Evolutionary conservation across 1,284 basidiomycete species (phyloP).

Genomic region (Rhizopogon parksii): DNA sequence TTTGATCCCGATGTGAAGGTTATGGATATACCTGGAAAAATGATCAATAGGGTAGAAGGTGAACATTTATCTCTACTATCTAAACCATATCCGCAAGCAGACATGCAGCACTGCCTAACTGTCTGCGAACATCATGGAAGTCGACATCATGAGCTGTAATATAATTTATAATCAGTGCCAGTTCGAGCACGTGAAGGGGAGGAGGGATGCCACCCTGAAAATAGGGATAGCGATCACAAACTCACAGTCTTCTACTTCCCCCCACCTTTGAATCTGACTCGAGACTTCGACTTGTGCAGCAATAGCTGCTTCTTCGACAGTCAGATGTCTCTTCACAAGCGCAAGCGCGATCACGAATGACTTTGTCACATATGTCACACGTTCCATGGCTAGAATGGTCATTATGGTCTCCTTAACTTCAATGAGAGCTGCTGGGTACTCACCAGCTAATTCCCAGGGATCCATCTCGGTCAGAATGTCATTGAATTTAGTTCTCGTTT

Average conservation of each 20-base stretch:
- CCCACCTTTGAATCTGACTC: constrained; percentile 95
- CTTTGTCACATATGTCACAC: constrained; percentile 86
- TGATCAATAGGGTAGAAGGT: constrained; percentile 7
- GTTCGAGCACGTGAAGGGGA: constrained; percentile 1
- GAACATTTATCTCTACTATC: constrained; percentile 7
- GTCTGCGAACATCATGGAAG: constrained; percentile 85
- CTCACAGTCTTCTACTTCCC: constrained; percentile 97
- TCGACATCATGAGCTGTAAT: constrained; percentile 89
- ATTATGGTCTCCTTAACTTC: background rate
- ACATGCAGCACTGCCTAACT: constrained; percentile 76
- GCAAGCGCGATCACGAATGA: constrained; percentile 88
- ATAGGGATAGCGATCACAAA: constrained; percentile 16
- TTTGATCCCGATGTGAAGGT: background rate
- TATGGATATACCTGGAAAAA: constrained; percentile 7
- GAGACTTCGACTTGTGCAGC: constrained; percentile 91
- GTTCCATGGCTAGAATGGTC: constrained; percentile 71
- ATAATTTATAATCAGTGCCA: constrained; percentile 11
- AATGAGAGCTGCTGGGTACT: constrained; percentile 21
- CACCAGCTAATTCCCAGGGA: constrained; percentile 84
- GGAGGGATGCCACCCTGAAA: background rate
- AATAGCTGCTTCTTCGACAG: constrained; percentile 78
- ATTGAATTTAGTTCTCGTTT: constrained; percentile 57
- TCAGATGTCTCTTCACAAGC: constrained; percentile 69
- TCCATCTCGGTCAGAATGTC: constrained; percentile 59
- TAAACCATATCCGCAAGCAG: constrained; percentile 34